Evolutionary conservation across 768 basidiomycete genomes (phyloP), one percentile per base, ranked within the genome.

Genomic region (Mycena capillaripes): DNA sequence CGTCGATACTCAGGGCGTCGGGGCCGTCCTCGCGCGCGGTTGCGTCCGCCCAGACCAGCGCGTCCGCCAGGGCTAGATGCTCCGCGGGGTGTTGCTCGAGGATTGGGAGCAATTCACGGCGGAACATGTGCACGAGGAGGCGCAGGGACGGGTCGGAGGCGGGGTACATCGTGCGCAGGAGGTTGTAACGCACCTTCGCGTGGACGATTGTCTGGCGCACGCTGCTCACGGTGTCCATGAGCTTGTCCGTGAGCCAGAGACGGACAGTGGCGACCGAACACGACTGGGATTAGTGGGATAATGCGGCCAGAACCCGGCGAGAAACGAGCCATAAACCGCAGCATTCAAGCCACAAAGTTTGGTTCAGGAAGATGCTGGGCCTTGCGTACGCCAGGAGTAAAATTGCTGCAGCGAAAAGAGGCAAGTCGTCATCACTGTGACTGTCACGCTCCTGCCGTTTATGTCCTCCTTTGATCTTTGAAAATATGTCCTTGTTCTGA

Each of bases 11-110:
- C 30, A 66, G 34, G 6, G 63, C 48, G 4, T 66, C 50, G 2
- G 57, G 58, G 42, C 59, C 30, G 19, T 25, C 55, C 34, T 56
- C 69, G 25, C 58, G 65, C 40, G 52, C 70, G 10, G 52, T 2
- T 12, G 66, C 52, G 57, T 71, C 70, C n/a, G 50, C 58, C 70
- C 70, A 71, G 2, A 71, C 65, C 19, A 71, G 70, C 52, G 64
- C 70, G n/a, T 71, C 70, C 29, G 70, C 70, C 12, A 27, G 11
- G 25, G 36, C n/a, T 1, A 71, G 52, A 34, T 66, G 29, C 14
- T 29, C 48, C 5, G 19, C 10, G 25, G 66, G 3, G 11, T 57
- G 64, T 4, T n/a, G 32, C 29, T 32, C 30, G 16, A 71, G 70
- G 48, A 16, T 0, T 6, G 70, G 64, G 38, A 71, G 48, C 8